Conservation (phyloP, 345 rosid species). For the Gossypium raimondii region DNA sequence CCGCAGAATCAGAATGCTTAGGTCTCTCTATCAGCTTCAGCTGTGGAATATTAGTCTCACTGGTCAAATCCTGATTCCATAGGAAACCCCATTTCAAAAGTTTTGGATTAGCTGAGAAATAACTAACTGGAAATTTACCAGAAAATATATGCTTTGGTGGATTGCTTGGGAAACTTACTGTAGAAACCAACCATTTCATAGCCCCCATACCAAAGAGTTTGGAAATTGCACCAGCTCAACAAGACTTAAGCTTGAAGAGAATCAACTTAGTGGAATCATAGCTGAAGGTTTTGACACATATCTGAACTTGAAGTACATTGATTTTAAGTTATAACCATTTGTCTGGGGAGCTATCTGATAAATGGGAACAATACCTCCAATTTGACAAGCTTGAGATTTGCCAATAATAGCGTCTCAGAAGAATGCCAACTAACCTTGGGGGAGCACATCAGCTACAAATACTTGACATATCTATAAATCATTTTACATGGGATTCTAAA, state of each 20-base stretch:
- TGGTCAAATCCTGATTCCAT: background rate
- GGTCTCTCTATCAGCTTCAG: no score
- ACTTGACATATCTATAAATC: no score
- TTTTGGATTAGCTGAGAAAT: no score
- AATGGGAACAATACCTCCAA: background rate
- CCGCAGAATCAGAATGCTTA: no score
- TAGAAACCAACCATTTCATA: background rate
- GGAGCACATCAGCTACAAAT: no score
- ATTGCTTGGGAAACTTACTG: no score
- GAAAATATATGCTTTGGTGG: background rate
- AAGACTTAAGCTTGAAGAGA: background rate
- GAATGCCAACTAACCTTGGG: background rate
- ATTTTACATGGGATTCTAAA: no score
- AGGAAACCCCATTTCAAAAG: background rate
- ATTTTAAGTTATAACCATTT: background rate
- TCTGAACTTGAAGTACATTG: background rate
- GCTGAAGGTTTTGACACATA: background rate
- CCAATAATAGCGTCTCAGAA: background rate
- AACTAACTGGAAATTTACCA: background rate
- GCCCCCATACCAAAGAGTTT: background rate
- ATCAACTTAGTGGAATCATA: background rate
- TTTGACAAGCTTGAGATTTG: background rate
- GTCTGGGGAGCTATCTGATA: no score
- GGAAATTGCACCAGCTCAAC: background rate
- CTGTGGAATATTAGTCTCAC: no score